Evolutionary conservation across 2,329 filamentous ascomycete species (phyloP), one percentile per base, ranked within the genome.

Genomic region (Fusarium burgessii): DNA sequence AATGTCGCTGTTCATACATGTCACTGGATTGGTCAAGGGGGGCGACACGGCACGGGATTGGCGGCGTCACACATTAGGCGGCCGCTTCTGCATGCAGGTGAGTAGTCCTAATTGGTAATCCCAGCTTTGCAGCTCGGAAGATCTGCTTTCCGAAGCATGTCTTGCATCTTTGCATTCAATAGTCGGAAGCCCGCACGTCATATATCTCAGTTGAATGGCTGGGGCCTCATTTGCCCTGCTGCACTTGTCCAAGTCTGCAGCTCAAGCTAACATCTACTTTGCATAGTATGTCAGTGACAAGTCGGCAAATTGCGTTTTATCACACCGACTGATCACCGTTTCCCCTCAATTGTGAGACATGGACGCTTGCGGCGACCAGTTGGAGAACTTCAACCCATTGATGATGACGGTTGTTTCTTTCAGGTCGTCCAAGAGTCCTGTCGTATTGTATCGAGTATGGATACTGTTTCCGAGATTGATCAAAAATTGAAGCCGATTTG

Each of bases 341-440:
- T 5, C 23, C 5, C 29, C 25, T 29, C 4, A 0, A 14, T 1
- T 6, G 0, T 5, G 5, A n/a, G 43, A 46, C 43, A 29, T 10
- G 1, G 12, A 29, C 15, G 6, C 11, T 43, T 43, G 10, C 7
- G 17, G 11, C 12, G 15, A 13, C 23, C 15, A 41, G 15, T 13
- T 12, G 11, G 18, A 8, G n/a, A 6, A 15, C 10, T 6, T 20
- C 20, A 6, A 14, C 7, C 42, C 17, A 18, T n/a, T 29, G 17
- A n/a, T 27, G n/a, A n/a, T 13, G 15, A n/a, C 15, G 14, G 4
- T 11, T 15, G 18, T 15, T n/a, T n/a, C n/a, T n/a, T n/a, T n/a
- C n/a, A n/a, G 29, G 20, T 55, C 51, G 9, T 13, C 2, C 7
- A 15, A 15, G 10, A 27, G 45, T 43, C 51, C 38, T 17, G 40